Percentiles rank a stretch among this genome's conserved stretches.
These are phyloP conservation scores for Phaseolus lunatus DNA, from an alignment of 306 rosid species.

Conservation along the genomic window DNA sequence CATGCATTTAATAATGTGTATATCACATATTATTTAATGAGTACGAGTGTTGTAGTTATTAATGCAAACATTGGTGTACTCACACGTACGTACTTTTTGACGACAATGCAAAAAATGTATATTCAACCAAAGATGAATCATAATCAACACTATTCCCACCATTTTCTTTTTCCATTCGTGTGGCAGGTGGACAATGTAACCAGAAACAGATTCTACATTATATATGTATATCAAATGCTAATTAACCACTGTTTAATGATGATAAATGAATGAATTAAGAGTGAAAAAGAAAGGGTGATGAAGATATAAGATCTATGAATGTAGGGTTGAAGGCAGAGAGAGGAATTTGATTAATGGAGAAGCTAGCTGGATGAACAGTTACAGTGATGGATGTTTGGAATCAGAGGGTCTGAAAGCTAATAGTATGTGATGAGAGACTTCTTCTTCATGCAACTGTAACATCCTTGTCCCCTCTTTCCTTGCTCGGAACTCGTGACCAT, in stretches of 20 bases:
- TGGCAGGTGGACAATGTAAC: background rate
- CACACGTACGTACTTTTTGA: background rate
- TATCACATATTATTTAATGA: no score
- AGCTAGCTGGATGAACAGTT: conserved; percentile 24
- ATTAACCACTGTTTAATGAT: no score
- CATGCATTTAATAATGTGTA: no score
- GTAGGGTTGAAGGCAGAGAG: background rate
- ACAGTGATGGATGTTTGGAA: background rate
- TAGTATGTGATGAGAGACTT: background rate
- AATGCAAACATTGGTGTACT: background rate
- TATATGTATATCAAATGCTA: no score
- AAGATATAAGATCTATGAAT: background rate
- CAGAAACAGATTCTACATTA: background rate
- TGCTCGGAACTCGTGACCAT: conserved; percentile 14
- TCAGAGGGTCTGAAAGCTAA: background rate
- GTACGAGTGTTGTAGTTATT: background rate
- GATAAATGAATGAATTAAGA: background rate
- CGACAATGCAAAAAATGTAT: background rate
- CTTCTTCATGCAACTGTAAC: conserved; percentile 16
- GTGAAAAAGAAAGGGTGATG: background rate
- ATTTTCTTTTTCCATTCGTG: background rate
- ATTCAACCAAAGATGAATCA: background rate
- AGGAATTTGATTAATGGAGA: conserved; percentile 18
- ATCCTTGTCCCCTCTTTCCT: conserved; percentile 17
- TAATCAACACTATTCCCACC: background rate